These are phyloP conservation scores for Synchytrium microbalum DNA, from an alignment of 371 early-diverging fungal species.

Conservation along the genomic window DNA sequence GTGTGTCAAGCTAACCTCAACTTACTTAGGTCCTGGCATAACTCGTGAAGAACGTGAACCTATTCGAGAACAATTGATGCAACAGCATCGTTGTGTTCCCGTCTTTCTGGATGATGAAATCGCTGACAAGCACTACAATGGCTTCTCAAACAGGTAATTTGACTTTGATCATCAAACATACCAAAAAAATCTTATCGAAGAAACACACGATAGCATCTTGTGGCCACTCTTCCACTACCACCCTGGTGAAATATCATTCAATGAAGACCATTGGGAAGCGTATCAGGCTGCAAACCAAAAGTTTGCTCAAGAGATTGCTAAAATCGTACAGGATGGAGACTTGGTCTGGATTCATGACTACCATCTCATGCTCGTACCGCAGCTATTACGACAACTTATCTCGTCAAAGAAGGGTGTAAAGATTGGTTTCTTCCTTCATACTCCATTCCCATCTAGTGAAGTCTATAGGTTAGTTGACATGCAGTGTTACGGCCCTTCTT, in stretches of 20 bases:
- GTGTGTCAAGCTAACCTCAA: too few species aligned
- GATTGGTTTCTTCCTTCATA: slow-evolving; percentile 98
- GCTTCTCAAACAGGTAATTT: slow-evolving; percentile 90
- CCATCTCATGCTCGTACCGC: slow-evolving; percentile 96
- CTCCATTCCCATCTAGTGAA: slow-evolving; percentile 95
- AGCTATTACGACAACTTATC: slow-evolving; percentile 63
- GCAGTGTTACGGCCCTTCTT: neutral
- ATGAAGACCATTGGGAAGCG: slow-evolving; percentile 90
- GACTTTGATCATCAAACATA: neutral
- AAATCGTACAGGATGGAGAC: slow-evolving; percentile 83
- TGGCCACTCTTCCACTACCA: slow-evolving; percentile 99
- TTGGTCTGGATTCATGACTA: slow-evolving; percentile 99
- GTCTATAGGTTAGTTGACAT: slow-evolving; percentile 65
- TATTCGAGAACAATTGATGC: slow-evolving; percentile 62
- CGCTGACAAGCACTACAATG: slow-evolving; percentile 97
- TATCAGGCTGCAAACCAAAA: slow-evolving; percentile 86
- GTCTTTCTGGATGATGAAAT: slow-evolving; percentile 95
- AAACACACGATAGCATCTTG: slow-evolving; percentile 54
- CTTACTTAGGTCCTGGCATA: slow-evolving; percentile 79
- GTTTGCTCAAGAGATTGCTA: slow-evolving; percentile 83
- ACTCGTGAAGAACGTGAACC: slow-evolving; percentile 69
- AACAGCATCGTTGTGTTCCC: slow-evolving; percentile 86
- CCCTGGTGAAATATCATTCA: slow-evolving; percentile 92
- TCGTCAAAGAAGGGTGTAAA: slow-evolving; percentile 53
- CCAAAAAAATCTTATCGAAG: slow-evolving; percentile 15